Percentiles rank a stretch among this genome's conserved stretches.
phyloP scores from a whole-genome alignment of 345 rosid species.

The Eucalyptus erythrocorys region DNA sequence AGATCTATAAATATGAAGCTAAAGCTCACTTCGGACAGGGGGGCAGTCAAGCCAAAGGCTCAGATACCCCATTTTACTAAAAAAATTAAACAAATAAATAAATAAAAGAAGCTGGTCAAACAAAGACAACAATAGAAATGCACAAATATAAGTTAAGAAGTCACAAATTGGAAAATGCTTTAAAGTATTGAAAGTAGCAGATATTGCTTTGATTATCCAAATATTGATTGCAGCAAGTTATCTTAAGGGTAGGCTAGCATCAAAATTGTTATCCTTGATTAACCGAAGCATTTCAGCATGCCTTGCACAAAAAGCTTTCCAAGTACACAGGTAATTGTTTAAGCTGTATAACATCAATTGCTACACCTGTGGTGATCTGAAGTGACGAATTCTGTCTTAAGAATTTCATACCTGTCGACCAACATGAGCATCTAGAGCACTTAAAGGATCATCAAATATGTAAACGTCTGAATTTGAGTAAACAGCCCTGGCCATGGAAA shows the following conservation, averaged over 20 bases:
- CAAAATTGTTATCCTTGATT: not conserved
- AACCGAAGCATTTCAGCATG: not conserved
- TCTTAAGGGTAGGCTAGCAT: not conserved
- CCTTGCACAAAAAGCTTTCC: not conserved
- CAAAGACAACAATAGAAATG: not conserved
- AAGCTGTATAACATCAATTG: not conserved
- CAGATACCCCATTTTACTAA: not conserved
- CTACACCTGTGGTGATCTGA: not conserved
- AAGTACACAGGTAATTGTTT: not conserved
- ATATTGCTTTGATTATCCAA: not conserved
- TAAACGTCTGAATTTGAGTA: conserved; percentile 86
- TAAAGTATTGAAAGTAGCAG: not conserved
- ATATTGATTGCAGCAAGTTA: not conserved
- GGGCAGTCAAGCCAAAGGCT: not conserved
- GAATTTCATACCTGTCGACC: conserved; percentile 54
- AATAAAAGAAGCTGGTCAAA: not conserved
- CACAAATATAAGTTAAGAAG: not conserved
- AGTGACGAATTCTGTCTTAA: not conserved
- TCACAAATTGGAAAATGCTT: not conserved
- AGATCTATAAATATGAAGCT: not conserved
- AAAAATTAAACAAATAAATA: not conserved
- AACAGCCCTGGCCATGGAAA: conserved; percentile 97
- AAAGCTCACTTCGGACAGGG: not conserved
- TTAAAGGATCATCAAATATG: conserved; percentile 94
- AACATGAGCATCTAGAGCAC: conserved; percentile 94